These are phyloP conservation scores for Piromyces finnis DNA, from an alignment of 192 early-diverging fungal species.

Conservation along the genomic window DNA sequence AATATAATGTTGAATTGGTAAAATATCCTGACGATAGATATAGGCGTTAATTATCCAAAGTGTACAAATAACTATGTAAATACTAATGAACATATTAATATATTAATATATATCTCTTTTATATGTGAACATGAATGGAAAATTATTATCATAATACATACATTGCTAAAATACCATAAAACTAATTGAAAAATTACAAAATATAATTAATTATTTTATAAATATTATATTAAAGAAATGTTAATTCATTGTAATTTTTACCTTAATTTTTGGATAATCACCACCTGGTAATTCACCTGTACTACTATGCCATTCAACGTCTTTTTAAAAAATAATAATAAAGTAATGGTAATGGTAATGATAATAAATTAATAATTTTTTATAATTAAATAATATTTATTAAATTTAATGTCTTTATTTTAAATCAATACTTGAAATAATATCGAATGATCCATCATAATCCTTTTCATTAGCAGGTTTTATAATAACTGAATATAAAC, in stretches of 20 bases:
- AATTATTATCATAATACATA: no score
- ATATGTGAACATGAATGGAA: no score
- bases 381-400: no score
- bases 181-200: no score
- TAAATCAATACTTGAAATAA: background rate
- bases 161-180: no score
- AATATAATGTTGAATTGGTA: constrained; percentile 83
- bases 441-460: background rate
- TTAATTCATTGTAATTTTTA: background rate
- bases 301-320: background rate
- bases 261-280: background rate
- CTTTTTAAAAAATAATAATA: background rate
- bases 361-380: background rate
- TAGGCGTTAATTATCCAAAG: constrained; percentile 64
- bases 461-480: background rate
- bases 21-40: constrained; percentile 69
- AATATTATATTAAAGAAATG: no score
- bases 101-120: no score
- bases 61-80: constrained; percentile 55
- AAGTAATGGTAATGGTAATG: background rate
- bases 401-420: background rate
- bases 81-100: background rate
- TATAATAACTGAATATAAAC: background rate
- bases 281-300: background rate
- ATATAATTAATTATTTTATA: no score